Base-by-base conservation (phyloP, 371 early-diverging fungal genomes). In the Rhizopus sp. region DNA sequence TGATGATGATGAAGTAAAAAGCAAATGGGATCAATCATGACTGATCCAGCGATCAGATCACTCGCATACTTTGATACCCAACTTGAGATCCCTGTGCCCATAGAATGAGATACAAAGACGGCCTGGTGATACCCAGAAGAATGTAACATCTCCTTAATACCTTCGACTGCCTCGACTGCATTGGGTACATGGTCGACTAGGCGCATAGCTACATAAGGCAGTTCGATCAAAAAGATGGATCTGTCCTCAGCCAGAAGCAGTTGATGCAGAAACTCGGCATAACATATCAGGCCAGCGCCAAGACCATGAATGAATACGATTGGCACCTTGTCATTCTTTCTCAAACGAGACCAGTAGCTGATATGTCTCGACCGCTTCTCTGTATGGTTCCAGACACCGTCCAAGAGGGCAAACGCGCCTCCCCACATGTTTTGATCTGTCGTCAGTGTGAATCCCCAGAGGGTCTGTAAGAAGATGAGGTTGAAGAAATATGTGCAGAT, bases 281-380 rank as follows among this genome's bases (percentile, higher is more conserved):
- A 88, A 40, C 77, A 66, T 7, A 80, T 61, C 5, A 85, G 62
- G 2, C 90, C 88, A 33, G 76, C 72, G 3, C 85, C 87, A 40
- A 90, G 82, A 13, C 90, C 90, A 60, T 88, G 88, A 30, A 88
- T 73, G 56, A 88, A 88, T 1, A 87, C 80, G 13, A 89, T 57
- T 0, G 90, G 88, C 5, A 73, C 65, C 34, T 45, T 68, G 54
- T 40, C 62, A 47, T 29, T 55, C 49, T 33, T 34, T 8, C 30
- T n/a, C 50, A 10, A 9, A 3, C 63, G 55, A 47, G 72, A 73
- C 68, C 68, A 79, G 39, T 73, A 79, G 6, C 52, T 53, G 29
- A 64, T 34, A 4, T 46, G 56, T 8, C 16, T 46, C 38, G 48
- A 5, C 15, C 50, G 17, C 10, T 33, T 3, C 13, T 33, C 7